A percentile compares a stretch with the other conserved stretches of the same genome.
Evolutionary conservation across 2,329 filamentous ascomycete genomes (phyloP).

Genomic region (Talaromyces sp.): DNA sequence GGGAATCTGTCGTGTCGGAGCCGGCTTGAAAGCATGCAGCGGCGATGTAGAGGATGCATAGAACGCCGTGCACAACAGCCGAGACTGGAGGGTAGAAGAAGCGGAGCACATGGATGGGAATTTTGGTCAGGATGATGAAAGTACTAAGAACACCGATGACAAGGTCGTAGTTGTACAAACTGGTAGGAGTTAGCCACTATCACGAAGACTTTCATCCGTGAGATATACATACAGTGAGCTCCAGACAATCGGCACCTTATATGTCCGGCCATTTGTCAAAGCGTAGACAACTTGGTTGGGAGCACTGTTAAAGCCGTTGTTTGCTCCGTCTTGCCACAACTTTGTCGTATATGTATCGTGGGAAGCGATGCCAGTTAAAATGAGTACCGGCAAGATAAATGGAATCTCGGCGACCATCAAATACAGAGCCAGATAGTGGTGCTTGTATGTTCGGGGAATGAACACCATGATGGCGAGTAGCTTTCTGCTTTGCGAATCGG

Average conservation of each 20-base stretch:
- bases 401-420: conserved; percentile 55
- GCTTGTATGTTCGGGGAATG: conserved; percentile 54
- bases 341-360: conserved; percentile 59
- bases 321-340: conserved; percentile 59
- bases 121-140: conserved; percentile 59
- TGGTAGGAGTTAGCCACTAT: conserved; percentile 28
- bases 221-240: conserved; percentile 53
- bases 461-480: conserved; percentile 32
- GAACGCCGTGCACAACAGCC: conserved; percentile 48
- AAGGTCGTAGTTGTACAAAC: conserved; percentile 59
- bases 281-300: conserved; percentile 56
- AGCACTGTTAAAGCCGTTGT: conserved; percentile 61
- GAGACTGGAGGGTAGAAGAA: conserved; percentile 56
- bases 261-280: conserved; percentile 56
- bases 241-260: conserved; percentile 56
- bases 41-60: conserved; percentile 54
- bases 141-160: conserved; percentile 58
- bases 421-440: conserved; percentile 49
- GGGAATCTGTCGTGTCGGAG: conserved; percentile 56
- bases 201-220: background rate
- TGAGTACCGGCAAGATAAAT: conserved; percentile 55
- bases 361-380: conserved; percentile 59
- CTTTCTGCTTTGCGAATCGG: conserved; percentile 2
- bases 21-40: conserved; percentile 55
- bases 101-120: conserved; percentile 54